Evolutionary conservation across 140 eudicot species (phyloP), one percentile per base, ranked within the genome.

Genomic region (Cichorium intybus): DNA sequence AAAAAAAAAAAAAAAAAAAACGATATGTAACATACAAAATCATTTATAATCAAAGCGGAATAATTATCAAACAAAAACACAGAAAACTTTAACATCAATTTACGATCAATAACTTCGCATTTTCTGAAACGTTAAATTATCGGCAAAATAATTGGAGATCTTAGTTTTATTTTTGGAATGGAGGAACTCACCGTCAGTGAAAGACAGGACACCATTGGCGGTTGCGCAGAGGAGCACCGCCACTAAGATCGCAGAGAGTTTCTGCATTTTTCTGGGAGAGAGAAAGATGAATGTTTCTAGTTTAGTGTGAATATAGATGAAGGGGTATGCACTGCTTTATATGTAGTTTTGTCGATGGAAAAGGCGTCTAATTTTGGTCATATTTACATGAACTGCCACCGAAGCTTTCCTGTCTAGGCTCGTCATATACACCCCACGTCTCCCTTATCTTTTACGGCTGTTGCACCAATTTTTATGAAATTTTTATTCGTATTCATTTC

Each of bases 121-220:
- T 37, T 24, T n/a, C 24, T 14, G 24, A 33, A 62, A 35, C 8
- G 16, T 11, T 22, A 48, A 34, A n/a, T 17, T 24, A 10, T 7
- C 49, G 49, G 49, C 18, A 1, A 43, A 37, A 43, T 28, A 2
- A 31, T 28, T 6, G 24, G 33, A 64, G 49, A 29, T 15, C 4
- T 34, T 20, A 21, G 5, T 20, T 18, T 21, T 18, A 16, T 35
- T 21, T 31, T 8, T 16, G 5, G 29, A 56, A 18, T n/a, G 10
- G 46, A 49, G 22, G 31, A 60, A 70, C 79, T 71, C 43, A 84
- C 91, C 91, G 23, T 81, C 87, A 22, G 60, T 62, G 58, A 78
- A 68, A 0, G 91, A 84, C 4, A 79, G 67, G 15, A 82, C 87
- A 5, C 73, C 66, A 62, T 73, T 77, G 82, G 70, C 71, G 75